Conservation (phyloP, 2,329 filamentous ascomycete species). For the Neurospora crassa region DNA sequence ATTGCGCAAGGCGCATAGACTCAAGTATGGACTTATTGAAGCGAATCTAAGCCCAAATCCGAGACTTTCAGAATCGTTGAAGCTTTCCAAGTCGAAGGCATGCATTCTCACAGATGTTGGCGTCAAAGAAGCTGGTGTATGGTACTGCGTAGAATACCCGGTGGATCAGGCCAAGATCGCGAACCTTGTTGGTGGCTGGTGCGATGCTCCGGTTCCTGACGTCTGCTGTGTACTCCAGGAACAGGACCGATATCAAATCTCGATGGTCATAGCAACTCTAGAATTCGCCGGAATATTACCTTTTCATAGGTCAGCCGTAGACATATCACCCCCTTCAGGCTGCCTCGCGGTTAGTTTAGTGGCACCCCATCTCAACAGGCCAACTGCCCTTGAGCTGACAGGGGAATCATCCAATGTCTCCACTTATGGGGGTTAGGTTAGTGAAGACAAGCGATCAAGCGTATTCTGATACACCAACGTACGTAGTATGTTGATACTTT, state of each 20-base stretch:
- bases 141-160: background rate
- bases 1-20: background rate
- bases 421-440: background rate
- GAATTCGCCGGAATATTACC: background rate
- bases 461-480: background rate
- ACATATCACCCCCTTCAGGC: background rate
- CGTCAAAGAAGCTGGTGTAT: background rate
- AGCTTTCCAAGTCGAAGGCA: background rate
- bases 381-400: background rate
- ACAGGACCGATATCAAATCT: background rate
- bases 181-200: background rate
- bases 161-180: background rate
- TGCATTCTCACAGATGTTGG: background rate
- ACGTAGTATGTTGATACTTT: background rate
- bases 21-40: background rate
- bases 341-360: background rate
- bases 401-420: background rate
- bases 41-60: background rate
- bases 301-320: background rate
- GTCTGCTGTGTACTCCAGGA: background rate
- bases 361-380: background rate
- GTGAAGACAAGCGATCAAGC: background rate
- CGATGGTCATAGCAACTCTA: background rate
- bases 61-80: background rate
- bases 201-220: background rate